Evolutionary conservation across 2,329 filamentous ascomycete genomes (phyloP).

Genomic region (Phaeosphaeriaceae sp.): DNA sequence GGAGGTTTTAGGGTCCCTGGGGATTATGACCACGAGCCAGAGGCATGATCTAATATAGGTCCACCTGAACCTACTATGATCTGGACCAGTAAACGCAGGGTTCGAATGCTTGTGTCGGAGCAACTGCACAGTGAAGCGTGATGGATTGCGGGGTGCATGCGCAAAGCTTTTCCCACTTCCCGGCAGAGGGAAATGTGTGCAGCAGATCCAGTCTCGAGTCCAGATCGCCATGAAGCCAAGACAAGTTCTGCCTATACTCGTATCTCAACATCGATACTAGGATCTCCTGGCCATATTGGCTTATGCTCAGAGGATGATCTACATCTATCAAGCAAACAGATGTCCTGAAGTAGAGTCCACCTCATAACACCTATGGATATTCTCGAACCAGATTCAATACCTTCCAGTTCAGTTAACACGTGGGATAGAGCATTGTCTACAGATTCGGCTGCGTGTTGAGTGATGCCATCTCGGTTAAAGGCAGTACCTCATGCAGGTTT

Average conservation of each 20-base stretch:
- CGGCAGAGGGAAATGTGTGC: background rate
- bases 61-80: background rate
- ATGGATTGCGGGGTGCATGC: slow-evolving; percentile 6
- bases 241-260: slow-evolving; percentile 5
- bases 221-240: slow-evolving; percentile 2
- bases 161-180: background rate
- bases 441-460: background rate
- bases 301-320: background rate
- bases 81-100: background rate
- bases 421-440: background rate
- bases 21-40: background rate
- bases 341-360: background rate
- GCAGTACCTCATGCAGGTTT: background rate
- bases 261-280: background rate
- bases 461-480: slow-evolving; percentile 1
- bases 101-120: slow-evolving; percentile 1
- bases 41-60: slow-evolving; percentile 2
- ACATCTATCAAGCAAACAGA: background rate
- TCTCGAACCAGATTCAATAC: background rate
- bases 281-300: background rate
- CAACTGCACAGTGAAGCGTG: background rate
- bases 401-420: background rate
- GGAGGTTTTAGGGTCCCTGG: background rate
- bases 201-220: slow-evolving; percentile 1
- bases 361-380: background rate